Base-by-base conservation (phyloP, 192 early-diverging fungal genomes). In the Dimargaris cristalligena region DNA sequence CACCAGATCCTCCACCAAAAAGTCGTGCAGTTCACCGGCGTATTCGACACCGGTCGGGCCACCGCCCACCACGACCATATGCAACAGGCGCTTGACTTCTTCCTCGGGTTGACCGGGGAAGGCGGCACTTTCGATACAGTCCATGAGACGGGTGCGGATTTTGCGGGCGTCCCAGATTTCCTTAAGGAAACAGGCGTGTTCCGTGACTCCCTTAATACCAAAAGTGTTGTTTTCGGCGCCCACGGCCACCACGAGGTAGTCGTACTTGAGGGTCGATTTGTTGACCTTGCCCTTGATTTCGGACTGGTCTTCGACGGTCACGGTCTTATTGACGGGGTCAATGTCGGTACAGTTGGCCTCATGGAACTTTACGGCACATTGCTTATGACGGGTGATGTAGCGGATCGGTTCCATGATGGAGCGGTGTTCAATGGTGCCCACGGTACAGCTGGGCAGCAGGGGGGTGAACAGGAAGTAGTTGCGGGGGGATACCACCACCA, bases 381-480 rank as follows among this genome's bases (percentile, higher is more conserved):
- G n/a, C 4, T 79, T 66, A 22, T 83, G 68, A 2, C 74, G 64
- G 13, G 71, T 71, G 60, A 75, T 75, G 0, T 65, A 64, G 57
- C 88, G 67, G 26, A 90, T 79, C 1, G 91, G 88, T 65, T 93
- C 91, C 57, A 83, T 83, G 64, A 91, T 89, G 48, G 82, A 87
- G 44, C 87, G 75, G 71, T 83, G 88, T 64, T 93, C 90, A 8
- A 90, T 78, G 11, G 90, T 91, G 4, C 90, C 90, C 0, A 91
- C 88, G 0, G 85, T 79, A 34, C 80, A 82, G 63, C 82, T 85
- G n/a, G 91, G 88, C 54, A 93, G 73, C 33, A 93, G 65, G 18
- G 91, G 91, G 35, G 91, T 94, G 67, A 90, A 88, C 28, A 88
- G 68, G 68, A 91, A 91, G 67, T 89, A 84, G 64, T 89, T 88